Percentiles rank a stretch among this genome's conserved stretches.
Evolutionary conservation across 2,329 filamentous ascomycete species (phyloP).

Genomic region (Drechslerella coelobrocha): DNA sequence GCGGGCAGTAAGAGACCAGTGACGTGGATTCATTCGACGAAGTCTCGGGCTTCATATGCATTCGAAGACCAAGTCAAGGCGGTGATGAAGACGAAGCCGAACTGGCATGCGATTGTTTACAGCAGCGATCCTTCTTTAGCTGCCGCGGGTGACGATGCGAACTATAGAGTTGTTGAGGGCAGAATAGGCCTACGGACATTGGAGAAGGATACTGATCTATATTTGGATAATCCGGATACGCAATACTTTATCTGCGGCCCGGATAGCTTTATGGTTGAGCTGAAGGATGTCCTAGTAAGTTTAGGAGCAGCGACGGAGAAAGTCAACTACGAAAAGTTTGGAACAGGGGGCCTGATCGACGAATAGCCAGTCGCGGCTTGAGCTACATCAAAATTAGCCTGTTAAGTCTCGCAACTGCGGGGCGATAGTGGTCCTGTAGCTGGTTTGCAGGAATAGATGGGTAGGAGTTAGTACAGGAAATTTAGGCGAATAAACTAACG

Average conservation of each 20-base stretch:
- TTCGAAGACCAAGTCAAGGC: conserved; percentile 64
- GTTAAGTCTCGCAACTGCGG: conserved; percentile 19
- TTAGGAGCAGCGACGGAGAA: conserved; percentile 67
- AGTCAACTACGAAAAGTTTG: conserved; percentile 73
- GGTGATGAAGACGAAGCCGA: conserved; percentile 60
- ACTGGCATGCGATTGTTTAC: conserved; percentile 67
- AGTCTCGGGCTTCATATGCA: conserved; percentile 63
- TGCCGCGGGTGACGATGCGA: conserved; percentile 61
- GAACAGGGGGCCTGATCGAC: conserved; percentile 63
- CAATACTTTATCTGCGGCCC: conserved; percentile 78
- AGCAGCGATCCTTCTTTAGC: conserved; percentile 62
- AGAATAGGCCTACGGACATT: conserved; percentile 67
- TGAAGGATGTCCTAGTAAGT: conserved; percentile 63
- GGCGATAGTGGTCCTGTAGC: conserved; percentile 17
- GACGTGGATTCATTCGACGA: conserved; percentile 70
- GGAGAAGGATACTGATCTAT: conserved; percentile 64
- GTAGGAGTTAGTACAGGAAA: no score
- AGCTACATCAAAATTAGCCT: background rate
- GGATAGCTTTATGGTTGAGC: conserved; percentile 71
- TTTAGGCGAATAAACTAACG: no score
- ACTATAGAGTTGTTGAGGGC: conserved; percentile 68
- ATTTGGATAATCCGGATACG: conserved; percentile 63
- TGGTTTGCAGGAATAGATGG: conserved; percentile 6
- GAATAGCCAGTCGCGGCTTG: conserved; percentile 44
- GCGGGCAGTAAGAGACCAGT: conserved; percentile 61